Base-by-base conservation (phyloP, 805 yeast genomes). In the Wickerhamiella siamensis region DNA sequence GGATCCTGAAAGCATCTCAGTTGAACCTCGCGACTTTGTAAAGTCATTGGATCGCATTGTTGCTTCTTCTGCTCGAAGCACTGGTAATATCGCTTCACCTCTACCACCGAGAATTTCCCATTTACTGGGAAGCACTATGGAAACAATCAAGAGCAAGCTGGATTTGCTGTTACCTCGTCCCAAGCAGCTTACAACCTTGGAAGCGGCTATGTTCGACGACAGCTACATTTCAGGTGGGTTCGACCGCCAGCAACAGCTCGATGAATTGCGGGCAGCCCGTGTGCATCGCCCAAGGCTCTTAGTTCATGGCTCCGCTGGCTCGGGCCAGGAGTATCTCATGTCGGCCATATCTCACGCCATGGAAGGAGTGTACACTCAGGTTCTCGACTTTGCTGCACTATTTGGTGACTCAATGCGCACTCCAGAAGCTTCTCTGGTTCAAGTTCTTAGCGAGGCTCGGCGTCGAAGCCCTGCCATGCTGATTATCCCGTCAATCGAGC, bases 291-390 rank as follows among this genome's bases (percentile, higher is more conserved):
- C 99, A 2, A 72, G 91, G 48, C 60, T 91, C 26, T 62, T 86
- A 21, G 66, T 91, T 2, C 62, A 75, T 35, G 96, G 97, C 4
- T 63, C 65, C 1, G 62, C 67, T 12, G 96, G 97, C 0, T 73
- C 73, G 58, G 99, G 97, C 1, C 95, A 87, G 53, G 80, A 75
- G 48, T 86, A 88, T 56, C 57, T 91, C 6, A 79, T 86, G 3
- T 69, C 86, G 2, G 95, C 97, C 0, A 66, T 87, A 8, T 64
- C 88, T 40, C 80, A 84, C 52, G 70, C 75, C 49, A 63, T 91
- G 40, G 98, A 91, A 61, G 94, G 95, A 0, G 83, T 79, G 52
- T 88, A 84, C 54, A 77, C 84, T 12, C 96, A 91, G 57, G 73
- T 81, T 1, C 65, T 91, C 33, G 98, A 91, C 56, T 63, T 91